Evolutionary conservation across 225 moss, liverwort and hornwort species (phyloP).

Genomic region (Climacium dendroides): DNA sequence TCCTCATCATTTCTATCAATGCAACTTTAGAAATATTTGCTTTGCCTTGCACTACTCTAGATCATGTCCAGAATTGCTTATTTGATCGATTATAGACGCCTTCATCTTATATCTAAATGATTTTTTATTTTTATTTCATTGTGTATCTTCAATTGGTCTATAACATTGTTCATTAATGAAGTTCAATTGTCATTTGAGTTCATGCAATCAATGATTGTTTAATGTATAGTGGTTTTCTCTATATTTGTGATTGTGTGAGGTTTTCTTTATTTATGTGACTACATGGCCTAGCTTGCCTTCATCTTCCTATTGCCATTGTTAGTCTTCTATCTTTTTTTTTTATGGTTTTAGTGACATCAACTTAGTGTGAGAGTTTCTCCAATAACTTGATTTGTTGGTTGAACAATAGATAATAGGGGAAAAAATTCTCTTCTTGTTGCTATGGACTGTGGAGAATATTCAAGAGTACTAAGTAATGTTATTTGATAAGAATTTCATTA

Average conservation of each 20-base stretch:
- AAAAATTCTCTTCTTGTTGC: rapidly evolving
- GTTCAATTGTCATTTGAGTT: neutral
- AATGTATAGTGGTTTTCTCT: neutral
- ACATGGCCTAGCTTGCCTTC: neutral
- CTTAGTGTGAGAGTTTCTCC: neutral
- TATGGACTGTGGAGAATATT: neutral
- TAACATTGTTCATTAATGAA: neutral
- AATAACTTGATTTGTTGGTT: neutral
- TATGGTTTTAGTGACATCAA: neutral
- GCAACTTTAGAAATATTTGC: no score
- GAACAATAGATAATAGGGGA: neutral
- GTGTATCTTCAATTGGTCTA: neutral
- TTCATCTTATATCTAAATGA: no score
- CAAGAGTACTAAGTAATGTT: neutral
- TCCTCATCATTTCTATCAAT: no score
- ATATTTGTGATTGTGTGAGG: neutral
- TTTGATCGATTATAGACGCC: no score
- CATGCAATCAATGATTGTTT: neutral
- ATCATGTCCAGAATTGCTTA: no score
- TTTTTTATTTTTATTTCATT: neutral
- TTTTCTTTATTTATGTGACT: neutral
- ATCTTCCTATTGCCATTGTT: neutral
- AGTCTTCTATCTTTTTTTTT: neutral
- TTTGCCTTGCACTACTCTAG: no score
- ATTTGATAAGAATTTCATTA: neutral